Evolutionary conservation across 192 early-diverging fungal species (phyloP), one percentile per base, ranked within the genome.

Genomic region (Rhizophlyctis rosea): DNA sequence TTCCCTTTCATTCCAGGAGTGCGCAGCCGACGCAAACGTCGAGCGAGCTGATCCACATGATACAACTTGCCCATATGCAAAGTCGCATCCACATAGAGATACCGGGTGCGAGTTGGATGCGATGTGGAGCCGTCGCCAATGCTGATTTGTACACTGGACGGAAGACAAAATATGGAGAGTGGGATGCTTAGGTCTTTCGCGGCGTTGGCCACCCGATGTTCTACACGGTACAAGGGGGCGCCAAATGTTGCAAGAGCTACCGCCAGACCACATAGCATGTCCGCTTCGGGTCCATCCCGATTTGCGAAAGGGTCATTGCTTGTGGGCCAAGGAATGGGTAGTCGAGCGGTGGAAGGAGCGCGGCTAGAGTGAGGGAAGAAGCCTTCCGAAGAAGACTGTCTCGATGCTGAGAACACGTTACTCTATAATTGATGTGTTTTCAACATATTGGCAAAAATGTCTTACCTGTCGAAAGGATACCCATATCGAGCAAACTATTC

Each of bases 161-260:
- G 68, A 3, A 70, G 59, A 23, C 56, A 64, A 29, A 70, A 64
- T 11, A 70, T 23, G 3, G 61, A 64, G 3, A 70, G 16, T 1
- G 68, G 68, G 11, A 70, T 13, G 3, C 47, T 62, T 3, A 70
- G 47, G n/a, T 62, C 61, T 32, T 54, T 62, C 3, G 68, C 68
- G 2, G 68, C 68, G 24, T 63, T 31, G 2, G 61, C 18, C 14
- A 70, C 35, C 2, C 68, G 54, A 30, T 63, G 61, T 34, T 70
- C 68, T 14, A 70, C 68, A 16, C 68, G 34, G 34, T 70, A 70
- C 16, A 65, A 33, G 13, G 68, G 68, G 18, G 68, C 68, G 18
- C 68, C 68, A 34, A 59, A 63, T 16, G 50, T 25, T 1, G 60
- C 55, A 7, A 70, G 58, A 0, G 54, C 68, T 1, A 59, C 16